Conservation (phyloP, 2,329 filamentous ascomycete genomes). For the Pseudocercospora musae region DNA sequence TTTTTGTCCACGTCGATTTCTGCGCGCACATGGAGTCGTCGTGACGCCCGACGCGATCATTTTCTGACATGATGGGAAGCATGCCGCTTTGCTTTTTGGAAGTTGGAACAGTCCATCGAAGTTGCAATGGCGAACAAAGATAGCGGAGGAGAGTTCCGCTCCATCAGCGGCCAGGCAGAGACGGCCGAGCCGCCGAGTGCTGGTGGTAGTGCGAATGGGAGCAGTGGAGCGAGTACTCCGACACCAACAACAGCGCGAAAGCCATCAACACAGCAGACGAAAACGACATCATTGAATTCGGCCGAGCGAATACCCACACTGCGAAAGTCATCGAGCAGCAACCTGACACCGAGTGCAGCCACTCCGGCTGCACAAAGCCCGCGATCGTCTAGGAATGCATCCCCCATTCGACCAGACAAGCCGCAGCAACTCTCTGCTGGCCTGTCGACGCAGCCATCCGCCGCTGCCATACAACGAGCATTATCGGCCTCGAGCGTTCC, state of each 20-base stretch:
- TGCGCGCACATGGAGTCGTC: conserved; percentile 13
- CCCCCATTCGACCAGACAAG: conserved; percentile 48
- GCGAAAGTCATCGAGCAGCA: conserved; percentile 31
- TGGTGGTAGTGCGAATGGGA: conserved; percentile 9
- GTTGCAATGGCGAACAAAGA: conserved; percentile 35
- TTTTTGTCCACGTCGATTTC: conserved; percentile 3
- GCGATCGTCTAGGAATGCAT: conserved; percentile 47
- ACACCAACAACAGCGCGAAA: conserved; percentile 14
- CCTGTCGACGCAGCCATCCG: conserved; percentile 53
- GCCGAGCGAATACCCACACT: conserved; percentile 19
- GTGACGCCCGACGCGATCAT: conserved; percentile 8
- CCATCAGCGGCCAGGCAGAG: conserved; percentile 37
- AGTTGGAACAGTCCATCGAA: conserved; percentile 9
- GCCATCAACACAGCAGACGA: conserved; percentile 10
- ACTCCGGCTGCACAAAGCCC: conserved; percentile 43
- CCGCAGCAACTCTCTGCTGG: conserved; percentile 25
- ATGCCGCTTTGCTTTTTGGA: conserved; percentile 1
- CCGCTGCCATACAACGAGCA: conserved; percentile 62
- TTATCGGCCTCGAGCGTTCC: conserved; percentile 68
- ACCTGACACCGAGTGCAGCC: conserved; percentile 27
- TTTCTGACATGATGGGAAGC: conserved; percentile 13
- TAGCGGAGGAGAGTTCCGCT: conserved; percentile 34
- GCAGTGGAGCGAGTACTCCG: conserved; percentile 7
- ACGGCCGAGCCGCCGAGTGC: conserved; percentile 36
- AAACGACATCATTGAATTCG: conserved; percentile 8